phyloP scores from a whole-genome alignment of 805 yeast species.

The Millerozyma acaciae region DNA sequence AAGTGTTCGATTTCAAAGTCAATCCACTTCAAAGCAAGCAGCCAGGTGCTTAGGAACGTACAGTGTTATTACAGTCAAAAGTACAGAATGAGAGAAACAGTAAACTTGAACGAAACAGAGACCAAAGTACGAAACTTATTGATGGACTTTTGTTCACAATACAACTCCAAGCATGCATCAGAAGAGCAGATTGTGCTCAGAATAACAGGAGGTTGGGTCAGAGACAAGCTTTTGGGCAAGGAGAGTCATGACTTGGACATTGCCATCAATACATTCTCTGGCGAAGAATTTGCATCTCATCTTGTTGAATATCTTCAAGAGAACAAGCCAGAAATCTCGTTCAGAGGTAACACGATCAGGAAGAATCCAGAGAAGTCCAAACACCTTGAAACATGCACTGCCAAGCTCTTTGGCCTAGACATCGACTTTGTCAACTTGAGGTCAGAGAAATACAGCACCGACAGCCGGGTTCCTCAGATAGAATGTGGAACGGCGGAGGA shows the following conservation, averaged over 20 bases:
- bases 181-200: constrained; percentile 48
- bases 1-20: constrained; percentile 1
- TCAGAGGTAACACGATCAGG: constrained; percentile 67
- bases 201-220: constrained; percentile 98
- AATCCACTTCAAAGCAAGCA: background rate
- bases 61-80: constrained; percentile 9
- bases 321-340: constrained; percentile 24
- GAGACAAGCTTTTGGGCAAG: constrained; percentile 83
- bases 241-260: constrained; percentile 87
- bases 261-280: constrained; percentile 80
- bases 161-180: constrained; percentile 22
- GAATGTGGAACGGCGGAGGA: constrained; percentile 86
- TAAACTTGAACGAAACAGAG: constrained; percentile 40
- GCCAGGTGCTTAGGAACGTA: background rate
- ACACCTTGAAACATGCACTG: constrained; percentile 95
- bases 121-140: constrained; percentile 35
- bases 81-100: constrained; percentile 14
- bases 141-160: constrained; percentile 36
- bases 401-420: constrained; percentile 77
- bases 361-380: constrained; percentile 94
- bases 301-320: constrained; percentile 47
- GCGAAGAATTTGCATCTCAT: constrained; percentile 76
- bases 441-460: constrained; percentile 77
- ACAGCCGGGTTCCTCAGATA: constrained; percentile 81
- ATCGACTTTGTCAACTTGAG: constrained; percentile 92